A percentile compares a stretch with the other conserved stretches of the same genome.
phyloP scores from a whole-genome alignment of 2,329 filamentous ascomycete genomes.

The Albophoma yamanashiensis region DNA sequence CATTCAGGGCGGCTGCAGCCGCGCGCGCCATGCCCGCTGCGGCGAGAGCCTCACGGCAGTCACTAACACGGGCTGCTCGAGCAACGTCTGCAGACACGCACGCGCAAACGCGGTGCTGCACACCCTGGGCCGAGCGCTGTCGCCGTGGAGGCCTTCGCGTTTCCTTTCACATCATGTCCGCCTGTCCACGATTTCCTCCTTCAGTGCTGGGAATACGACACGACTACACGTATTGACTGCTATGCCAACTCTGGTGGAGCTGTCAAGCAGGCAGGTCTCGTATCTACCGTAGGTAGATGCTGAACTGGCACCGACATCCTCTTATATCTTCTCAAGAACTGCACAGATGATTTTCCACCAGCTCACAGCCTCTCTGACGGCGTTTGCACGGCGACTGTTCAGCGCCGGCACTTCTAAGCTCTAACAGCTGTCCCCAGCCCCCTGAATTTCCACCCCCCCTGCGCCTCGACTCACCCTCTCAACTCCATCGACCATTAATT shows the following conservation, averaged over 20 bases:
- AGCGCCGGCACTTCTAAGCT: background rate
- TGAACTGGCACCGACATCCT: background rate
- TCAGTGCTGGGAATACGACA: no score
- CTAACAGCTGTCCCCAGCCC: slow-evolving; percentile 13
- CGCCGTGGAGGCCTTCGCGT: background rate
- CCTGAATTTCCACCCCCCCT: slow-evolving; percentile 8
- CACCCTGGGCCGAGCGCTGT: background rate
- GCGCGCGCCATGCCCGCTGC: background rate
- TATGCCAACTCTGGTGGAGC: no score
- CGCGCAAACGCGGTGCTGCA: no score
- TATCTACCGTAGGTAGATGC: no score
- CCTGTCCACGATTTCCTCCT: background rate
- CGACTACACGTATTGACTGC: no score
- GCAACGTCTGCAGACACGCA: no score
- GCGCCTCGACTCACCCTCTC: background rate
- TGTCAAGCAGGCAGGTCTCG: no score
- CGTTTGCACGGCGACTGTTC: background rate
- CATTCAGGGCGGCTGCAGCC: background rate
- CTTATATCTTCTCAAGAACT: background rate
- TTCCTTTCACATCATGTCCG: background rate
- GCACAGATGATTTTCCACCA: background rate
- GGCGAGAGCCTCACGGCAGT: background rate
- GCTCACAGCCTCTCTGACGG: background rate
- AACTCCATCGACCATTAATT: slow-evolving; percentile 20
- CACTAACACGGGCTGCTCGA: no score